phyloP scores from a whole-genome alignment of 345 rosid species.

The Angophora floribunda region DNA sequence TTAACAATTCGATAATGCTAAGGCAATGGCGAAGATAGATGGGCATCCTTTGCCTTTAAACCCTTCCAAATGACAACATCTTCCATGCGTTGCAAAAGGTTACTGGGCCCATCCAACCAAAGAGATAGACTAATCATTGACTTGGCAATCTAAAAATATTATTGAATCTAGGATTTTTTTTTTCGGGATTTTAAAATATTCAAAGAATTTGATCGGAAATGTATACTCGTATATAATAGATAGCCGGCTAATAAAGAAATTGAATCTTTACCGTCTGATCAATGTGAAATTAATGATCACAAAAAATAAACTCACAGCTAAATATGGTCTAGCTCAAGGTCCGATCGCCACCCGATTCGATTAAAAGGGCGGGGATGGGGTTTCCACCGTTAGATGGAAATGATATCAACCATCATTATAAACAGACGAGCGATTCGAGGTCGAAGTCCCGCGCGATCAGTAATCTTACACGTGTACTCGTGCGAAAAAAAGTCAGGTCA shows the following conservation, averaged over 20 bases:
- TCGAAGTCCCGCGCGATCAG: background rate
- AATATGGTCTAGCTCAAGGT: background rate
- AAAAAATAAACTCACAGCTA: background rate
- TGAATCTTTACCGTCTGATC: background rate
- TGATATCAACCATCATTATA: background rate
- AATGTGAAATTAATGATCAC: no score
- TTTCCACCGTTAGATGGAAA: no score
- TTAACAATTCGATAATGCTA: no score
- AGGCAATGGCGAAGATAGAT: background rate
- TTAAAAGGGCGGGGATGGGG: background rate
- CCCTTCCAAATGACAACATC: background rate
- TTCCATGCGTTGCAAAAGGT: background rate
- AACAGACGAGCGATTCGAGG: background rate
- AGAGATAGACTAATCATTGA: background rate
- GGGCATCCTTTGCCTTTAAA: fast-evolving
- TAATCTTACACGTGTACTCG: background rate
- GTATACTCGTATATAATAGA: no score
- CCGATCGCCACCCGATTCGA: no score
- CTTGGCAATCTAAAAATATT: background rate
- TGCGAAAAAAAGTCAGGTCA: background rate
- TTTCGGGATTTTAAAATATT: no score
- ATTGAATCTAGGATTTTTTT: background rate
- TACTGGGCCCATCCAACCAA: no score
- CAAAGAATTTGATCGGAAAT: no score
- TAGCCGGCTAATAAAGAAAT: no score